Conservation (phyloP, 106 monocot species). For the Narthecium ossifragum region DNA sequence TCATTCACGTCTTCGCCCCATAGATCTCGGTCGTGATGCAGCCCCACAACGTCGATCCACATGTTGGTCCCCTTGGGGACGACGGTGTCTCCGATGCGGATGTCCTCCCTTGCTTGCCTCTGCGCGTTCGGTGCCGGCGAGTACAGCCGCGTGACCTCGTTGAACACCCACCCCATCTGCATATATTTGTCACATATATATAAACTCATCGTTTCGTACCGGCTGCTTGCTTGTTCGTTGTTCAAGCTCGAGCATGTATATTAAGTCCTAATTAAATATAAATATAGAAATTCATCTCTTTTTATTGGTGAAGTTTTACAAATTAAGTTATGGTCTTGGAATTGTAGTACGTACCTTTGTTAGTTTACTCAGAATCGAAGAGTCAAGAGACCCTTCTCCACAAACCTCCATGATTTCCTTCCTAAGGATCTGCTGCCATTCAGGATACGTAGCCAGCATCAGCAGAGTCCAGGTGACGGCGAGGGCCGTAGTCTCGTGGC, state of each 20-base stretch:
- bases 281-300: neutral
- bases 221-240: no score
- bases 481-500: constrained; percentile 9
- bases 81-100: neutral
- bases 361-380: neutral
- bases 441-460: neutral
- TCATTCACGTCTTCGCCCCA: constrained; percentile 13
- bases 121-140: constrained; percentile 60
- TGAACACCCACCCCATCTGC: constrained; percentile 79
- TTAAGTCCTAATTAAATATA: neutral
- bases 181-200: neutral
- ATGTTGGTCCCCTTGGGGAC: constrained; percentile 14
- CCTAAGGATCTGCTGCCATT: constrained; percentile 8
- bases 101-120: constrained; percentile 40
- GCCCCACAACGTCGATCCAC: constrained; percentile 2
- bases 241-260: no score
- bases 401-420: constrained; percentile 2
- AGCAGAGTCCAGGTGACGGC: constrained; percentile 10
- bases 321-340: neutral
- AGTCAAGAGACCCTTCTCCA: neutral
- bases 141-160: constrained; percentile 63
- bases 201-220: no score
- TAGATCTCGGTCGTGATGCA: constrained; percentile 1
- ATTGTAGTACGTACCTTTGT: no score
- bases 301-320: neutral